A percentile compares a stretch with the other conserved stretches of the same genome.
Evolutionary conservation across 2,329 filamentous ascomycete species (phyloP).

Genomic region (Colletotrichum sp.): DNA sequence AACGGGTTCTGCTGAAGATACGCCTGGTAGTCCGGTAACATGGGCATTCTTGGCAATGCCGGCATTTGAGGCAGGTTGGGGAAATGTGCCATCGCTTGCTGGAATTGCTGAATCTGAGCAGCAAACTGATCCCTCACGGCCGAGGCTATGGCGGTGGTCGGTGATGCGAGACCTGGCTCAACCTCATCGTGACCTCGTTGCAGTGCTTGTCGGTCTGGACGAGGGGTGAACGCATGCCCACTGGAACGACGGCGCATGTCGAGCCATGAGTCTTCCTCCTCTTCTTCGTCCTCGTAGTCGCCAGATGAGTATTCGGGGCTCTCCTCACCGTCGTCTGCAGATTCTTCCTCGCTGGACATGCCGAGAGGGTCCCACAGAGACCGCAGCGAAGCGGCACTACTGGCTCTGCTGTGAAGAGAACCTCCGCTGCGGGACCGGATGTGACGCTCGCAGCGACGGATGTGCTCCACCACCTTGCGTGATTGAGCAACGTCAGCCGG

Average conservation of each 20-base stretch:
- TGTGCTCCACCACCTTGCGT: slow-evolving; percentile 65
- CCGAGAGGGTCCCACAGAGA: slow-evolving; percentile 68
- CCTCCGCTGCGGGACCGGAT: slow-evolving; percentile 70
- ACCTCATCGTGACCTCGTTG: slow-evolving; percentile 15
- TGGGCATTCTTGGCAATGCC: slow-evolving; percentile 61
- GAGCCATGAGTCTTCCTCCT: slow-evolving; percentile 43
- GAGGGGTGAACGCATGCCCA: slow-evolving; percentile 25
- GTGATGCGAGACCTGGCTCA: slow-evolving; percentile 48
- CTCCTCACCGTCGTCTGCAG: slow-evolving; percentile 43
- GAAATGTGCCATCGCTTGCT: slow-evolving; percentile 71
- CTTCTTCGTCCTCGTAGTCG: slow-evolving; percentile 47
- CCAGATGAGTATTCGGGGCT: slow-evolving; percentile 51
- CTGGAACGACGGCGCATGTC: slow-evolving; percentile 39
- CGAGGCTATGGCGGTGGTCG: slow-evolving; percentile 66
- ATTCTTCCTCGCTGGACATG: slow-evolving; percentile 46
- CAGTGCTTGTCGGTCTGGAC: slow-evolving; percentile 16
- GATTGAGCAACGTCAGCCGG: slow-evolving; percentile 75
- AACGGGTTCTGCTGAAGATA: slow-evolving; percentile 64
- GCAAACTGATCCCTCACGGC: slow-evolving; percentile 77
- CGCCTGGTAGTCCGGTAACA: slow-evolving; percentile 75
- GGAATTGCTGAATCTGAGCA: slow-evolving; percentile 77
- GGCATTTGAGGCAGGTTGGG: slow-evolving; percentile 63
- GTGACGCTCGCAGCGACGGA: slow-evolving; percentile 66
- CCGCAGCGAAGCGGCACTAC: slow-evolving; percentile 69
- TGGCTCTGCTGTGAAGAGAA: slow-evolving; percentile 63